These are phyloP conservation scores for Lichtheimia corymbifera DNA, from an alignment of 371 early-diverging fungal species.

Conservation along the genomic window DNA sequence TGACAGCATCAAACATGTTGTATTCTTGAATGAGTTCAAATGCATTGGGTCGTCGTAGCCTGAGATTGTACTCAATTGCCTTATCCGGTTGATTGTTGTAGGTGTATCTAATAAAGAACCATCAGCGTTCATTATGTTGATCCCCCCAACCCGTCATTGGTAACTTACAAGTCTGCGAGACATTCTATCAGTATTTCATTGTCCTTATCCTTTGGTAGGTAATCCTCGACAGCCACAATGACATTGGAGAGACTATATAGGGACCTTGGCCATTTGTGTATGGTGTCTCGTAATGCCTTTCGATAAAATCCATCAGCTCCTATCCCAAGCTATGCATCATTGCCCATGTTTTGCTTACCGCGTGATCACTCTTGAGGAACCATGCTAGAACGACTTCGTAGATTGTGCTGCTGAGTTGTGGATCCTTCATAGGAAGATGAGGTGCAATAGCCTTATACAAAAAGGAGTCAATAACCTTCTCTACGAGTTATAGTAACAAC, in stretches of 20 bases:
- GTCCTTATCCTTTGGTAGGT: conserved; percentile 52
- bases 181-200: conserved; percentile 66
- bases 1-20: conserved; percentile 79
- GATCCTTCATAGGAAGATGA: conserved; percentile 77
- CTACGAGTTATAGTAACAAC: neutral
- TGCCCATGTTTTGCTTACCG: conserved; percentile 31
- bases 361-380: conserved; percentile 64
- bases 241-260: conserved; percentile 77
- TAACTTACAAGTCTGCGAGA: conserved; percentile 75
- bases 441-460: conserved; percentile 62
- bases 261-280: conserved; percentile 77
- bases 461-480: neutral
- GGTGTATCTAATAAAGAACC: conserved; percentile 53
- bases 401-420: conserved; percentile 74
- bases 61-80: conserved; percentile 82
- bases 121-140: neutral
- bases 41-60: conserved; percentile 68
- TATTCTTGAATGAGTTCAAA: conserved; percentile 75
- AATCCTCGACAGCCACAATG: conserved; percentile 76
- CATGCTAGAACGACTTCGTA: conserved; percentile 88
- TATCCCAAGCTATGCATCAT: too few relatives aligned
- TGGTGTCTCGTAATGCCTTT: conserved; percentile 56
- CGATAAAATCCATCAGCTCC: neutral
- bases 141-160: neutral
- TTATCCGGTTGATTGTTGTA: conserved; percentile 71